A percentile compares a stretch with the other conserved stretches of the same genome.
These are phyloP conservation scores for Neurospora sp. DNA, from an alignment of 495 filamentous ascomycete genomes.

Conservation along the genomic window DNA sequence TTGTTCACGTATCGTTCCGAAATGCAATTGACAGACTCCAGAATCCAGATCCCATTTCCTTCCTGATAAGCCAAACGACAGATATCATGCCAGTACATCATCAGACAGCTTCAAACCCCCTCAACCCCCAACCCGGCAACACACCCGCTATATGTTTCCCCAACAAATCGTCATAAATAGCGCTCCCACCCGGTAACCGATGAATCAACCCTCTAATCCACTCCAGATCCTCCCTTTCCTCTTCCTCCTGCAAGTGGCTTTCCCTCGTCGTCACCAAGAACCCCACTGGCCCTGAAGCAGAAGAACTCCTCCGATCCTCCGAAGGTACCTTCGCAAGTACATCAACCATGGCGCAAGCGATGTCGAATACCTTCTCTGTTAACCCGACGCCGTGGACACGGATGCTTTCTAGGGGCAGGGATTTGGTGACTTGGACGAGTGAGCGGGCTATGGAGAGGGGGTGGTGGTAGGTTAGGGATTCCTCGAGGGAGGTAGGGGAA, in stretches of 20 bases:
- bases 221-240: not conserved
- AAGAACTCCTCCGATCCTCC: slow-evolving; percentile 9
- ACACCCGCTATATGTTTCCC: not conserved
- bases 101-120: not conserved
- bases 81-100: not conserved
- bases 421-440: slow-evolving; percentile 43
- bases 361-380: slow-evolving; percentile 47
- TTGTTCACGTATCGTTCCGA: not conserved
- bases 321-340: slow-evolving; percentile 31
- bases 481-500: slow-evolving; percentile 1
- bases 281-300: not conserved
- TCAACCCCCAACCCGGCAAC: not conserved
- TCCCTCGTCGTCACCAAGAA: not conserved
- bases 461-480: slow-evolving; percentile 33
- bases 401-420: slow-evolving; percentile 42
- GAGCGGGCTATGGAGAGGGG: slow-evolving; percentile 48
- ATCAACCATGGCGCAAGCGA: slow-evolving; percentile 46
- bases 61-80: not conserved
- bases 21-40: not conserved
- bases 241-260: not conserved
- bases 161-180: not conserved
- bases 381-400: slow-evolving; percentile 55
- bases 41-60: not conserved
- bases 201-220: not conserved
- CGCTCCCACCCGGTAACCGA: not conserved